phyloP scores from a whole-genome alignment of 2,329 filamentous ascomycete species.

The Fusarium equiseti region DNA sequence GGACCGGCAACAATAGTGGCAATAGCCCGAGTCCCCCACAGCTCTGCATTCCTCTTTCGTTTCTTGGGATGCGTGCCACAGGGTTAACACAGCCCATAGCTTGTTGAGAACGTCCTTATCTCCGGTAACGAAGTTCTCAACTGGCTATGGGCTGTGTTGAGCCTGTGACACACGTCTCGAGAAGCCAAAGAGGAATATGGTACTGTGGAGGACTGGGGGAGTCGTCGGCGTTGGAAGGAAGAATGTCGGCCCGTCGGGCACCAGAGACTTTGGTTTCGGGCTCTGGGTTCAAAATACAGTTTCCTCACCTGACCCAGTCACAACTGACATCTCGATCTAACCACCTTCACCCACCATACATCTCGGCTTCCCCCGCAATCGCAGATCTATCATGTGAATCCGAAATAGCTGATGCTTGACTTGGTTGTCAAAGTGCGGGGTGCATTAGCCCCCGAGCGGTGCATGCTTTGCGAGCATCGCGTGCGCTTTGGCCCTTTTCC shows the following conservation, averaged over 20 bases:
- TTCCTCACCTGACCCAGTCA: not conserved
- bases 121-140: too few species aligned
- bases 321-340: not conserved
- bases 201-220: not conserved
- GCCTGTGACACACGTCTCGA: not conserved
- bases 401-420: not conserved
- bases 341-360: not conserved
- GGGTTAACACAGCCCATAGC: too few species aligned
- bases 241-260: not conserved
- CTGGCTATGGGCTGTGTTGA: too few species aligned
- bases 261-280: too few species aligned
- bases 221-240: not conserved
- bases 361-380: conserved; percentile 5
- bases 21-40: not conserved
- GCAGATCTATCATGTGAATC: conserved; percentile 13
- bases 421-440: conserved; percentile 24
- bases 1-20: too few species aligned
- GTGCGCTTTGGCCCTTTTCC: conserved; percentile 11
- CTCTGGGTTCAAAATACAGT: too few species aligned
- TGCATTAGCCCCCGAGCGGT: conserved; percentile 23
- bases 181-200: not conserved
- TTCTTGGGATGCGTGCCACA: not conserved
- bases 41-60: not conserved
- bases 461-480: conserved; percentile 27
- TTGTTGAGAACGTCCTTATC: too few species aligned